Evolutionary conservation across 1,139 yeast species (phyloP).

Genomic region (Protomyces inouyei): DNA sequence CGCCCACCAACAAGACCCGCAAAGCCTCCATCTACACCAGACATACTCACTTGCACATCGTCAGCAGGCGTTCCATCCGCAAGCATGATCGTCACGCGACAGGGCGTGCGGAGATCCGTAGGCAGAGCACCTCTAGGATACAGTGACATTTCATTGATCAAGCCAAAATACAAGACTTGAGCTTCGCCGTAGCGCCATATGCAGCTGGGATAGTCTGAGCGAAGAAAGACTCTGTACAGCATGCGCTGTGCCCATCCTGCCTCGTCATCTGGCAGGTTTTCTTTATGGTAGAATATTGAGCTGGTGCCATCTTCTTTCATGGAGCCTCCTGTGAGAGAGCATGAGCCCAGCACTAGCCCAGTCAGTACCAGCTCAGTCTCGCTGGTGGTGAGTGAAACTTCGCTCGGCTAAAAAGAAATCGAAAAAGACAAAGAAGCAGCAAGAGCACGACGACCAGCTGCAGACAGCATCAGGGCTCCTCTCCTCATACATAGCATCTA

Average conservation of each 20-base stretch:
- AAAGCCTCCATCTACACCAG: background rate
- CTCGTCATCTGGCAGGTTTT: slow-evolving; percentile 1
- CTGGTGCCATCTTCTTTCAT: too few relatives aligned
- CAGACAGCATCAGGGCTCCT: too few relatives aligned
- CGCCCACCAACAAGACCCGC: slow-evolving; percentile 9
- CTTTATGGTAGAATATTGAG: slow-evolving; percentile 1
- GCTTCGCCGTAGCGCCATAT: slow-evolving; percentile 5
- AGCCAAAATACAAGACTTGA: slow-evolving; percentile 26
- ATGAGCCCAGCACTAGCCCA: too few relatives aligned
- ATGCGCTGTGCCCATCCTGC: slow-evolving; percentile 20
- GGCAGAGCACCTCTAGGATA: slow-evolving; percentile 28
- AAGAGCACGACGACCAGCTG: background rate
- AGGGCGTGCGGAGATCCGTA: background rate
- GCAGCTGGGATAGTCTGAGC: slow-evolving; percentile 12
- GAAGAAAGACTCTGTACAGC: slow-evolving; percentile 18
- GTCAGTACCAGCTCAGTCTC: background rate
- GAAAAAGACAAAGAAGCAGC: background rate
- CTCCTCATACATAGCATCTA: background rate
- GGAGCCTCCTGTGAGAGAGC: too few relatives aligned
- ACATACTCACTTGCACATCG: background rate
- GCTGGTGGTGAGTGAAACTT: background rate
- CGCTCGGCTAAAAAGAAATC: background rate
- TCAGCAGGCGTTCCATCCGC: background rate
- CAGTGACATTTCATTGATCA: slow-evolving; percentile 32
- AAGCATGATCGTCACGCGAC: background rate